phyloP scores from a whole-genome alignment of 768 basidiomycete species.

The Calocybe gangraenosa region DNA sequence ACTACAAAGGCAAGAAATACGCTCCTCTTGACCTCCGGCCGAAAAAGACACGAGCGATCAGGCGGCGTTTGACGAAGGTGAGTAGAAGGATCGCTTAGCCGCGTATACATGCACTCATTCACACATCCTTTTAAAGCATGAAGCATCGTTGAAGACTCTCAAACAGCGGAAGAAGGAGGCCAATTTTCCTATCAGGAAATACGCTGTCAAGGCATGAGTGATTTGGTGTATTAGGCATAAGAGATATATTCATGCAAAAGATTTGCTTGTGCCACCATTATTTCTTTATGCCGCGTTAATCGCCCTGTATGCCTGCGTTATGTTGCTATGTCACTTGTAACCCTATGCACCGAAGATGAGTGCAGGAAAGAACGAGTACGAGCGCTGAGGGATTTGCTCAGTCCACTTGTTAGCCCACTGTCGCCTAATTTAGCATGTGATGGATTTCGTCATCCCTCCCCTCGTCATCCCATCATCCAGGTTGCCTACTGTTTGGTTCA shows the following conservation, averaged over 20 bases:
- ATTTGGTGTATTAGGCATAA: constrained; percentile 10
- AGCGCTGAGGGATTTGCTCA: too few relatives aligned
- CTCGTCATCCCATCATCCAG: too few relatives aligned
- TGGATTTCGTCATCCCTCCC: too few relatives aligned
- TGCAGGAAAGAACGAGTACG: too few relatives aligned
- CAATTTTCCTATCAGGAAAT: constrained; percentile 93
- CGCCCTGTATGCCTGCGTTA: constrained; percentile 13
- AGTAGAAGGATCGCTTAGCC: constrained; percentile 18
- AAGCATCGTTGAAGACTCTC: constrained; percentile 80
- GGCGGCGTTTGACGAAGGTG: constrained; percentile 89
- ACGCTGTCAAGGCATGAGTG: constrained; percentile 89
- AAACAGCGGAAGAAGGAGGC: constrained; percentile 92
- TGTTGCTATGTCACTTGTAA: constrained; percentile 2
- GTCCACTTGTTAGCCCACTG: too few relatives aligned
- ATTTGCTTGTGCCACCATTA: constrained; percentile 17
- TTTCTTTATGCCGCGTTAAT: constrained; percentile 22
- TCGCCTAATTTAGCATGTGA: too few relatives aligned
- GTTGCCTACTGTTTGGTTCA: too few relatives aligned
- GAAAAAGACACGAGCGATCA: constrained; percentile 99
- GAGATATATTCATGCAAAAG: constrained; percentile 12
- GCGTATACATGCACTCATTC: neutral
- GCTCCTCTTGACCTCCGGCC: constrained; percentile 94
- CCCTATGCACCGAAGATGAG: too few relatives aligned
- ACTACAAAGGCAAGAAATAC: constrained; percentile 97
- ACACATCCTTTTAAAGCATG: constrained; percentile 49